phyloP scores from a whole-genome alignment of 1,284 basidiomycete genomes.

The Ceratobasidium sp. region DNA sequence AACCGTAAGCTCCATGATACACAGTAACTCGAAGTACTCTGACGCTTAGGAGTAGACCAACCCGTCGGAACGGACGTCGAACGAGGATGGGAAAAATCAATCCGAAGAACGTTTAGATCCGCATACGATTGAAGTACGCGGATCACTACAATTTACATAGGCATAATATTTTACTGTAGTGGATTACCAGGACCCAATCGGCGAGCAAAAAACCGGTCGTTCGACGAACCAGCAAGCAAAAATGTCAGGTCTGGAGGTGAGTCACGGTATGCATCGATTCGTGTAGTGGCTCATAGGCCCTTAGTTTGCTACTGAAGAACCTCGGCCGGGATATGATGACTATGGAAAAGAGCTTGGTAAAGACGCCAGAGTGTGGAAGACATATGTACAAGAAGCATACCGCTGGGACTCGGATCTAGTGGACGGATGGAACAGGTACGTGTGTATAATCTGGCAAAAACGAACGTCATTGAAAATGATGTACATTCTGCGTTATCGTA shows the following conservation, averaged over 20 bases:
- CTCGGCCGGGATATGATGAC: conserved; percentile 12
- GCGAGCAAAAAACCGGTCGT: not conserved
- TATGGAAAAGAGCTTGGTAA: conserved; percentile 13
- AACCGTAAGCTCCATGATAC: not conserved
- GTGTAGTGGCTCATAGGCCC: not conserved
- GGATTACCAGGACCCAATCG: not conserved
- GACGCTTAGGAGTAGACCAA: not conserved
- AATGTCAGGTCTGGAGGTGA: not conserved
- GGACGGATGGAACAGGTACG: conserved; percentile 27
- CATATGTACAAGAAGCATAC: conserved; percentile 9
- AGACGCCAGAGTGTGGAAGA: conserved; percentile 20
- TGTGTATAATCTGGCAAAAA: not conserved
- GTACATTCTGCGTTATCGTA: not conserved
- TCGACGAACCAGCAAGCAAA: not conserved
- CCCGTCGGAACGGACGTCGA: not conserved
- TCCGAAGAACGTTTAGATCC: not conserved
- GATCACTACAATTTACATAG: no score
- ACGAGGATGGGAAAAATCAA: no score
- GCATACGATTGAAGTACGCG: not conserved
- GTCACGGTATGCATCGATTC: not conserved
- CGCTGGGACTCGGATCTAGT: conserved; percentile 5
- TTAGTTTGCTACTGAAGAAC: not conserved
- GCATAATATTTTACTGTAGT: no score
- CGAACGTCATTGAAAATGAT: not conserved
- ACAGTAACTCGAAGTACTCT: not conserved